Evolutionary conservation across 805 yeast genomes (phyloP).

Genomic region (Ogataea haglerorum): DNA sequence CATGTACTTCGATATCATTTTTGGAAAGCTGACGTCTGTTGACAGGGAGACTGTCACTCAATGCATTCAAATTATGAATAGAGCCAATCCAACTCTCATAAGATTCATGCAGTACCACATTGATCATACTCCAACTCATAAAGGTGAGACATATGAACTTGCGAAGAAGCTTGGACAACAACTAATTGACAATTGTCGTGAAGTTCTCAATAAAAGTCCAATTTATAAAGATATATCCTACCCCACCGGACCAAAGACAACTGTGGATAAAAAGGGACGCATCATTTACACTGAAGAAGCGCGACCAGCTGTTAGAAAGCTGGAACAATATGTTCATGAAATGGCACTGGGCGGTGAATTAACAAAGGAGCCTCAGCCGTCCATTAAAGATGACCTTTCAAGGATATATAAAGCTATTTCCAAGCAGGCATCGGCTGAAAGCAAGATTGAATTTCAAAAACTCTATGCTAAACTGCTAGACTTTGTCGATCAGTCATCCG

Average conservation of each 20-base stretch:
- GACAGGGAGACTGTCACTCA: conserved; percentile 96
- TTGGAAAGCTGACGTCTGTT: conserved; percentile 84
- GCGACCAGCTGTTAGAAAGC: conserved; percentile 87
- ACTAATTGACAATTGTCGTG: conserved; percentile 92
- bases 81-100: conserved; percentile 89
- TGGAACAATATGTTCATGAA: conserved; percentile 91
- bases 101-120: conserved; percentile 95
- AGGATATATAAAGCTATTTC: conserved; percentile 78
- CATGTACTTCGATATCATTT: conserved; percentile 92
- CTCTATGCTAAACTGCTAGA: conserved; percentile 67
- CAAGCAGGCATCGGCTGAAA: conserved; percentile 66
- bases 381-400: conserved; percentile 81
- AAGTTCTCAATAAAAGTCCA: conserved; percentile 73
- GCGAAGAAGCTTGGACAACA: conserved; percentile 90
- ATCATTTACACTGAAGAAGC: conserved; percentile 79
- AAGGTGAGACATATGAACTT: conserved; percentile 89
- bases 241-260: conserved; percentile 94
- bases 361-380: conserved; percentile 66
- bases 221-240: conserved; percentile 92
- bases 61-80: conserved; percentile 96
- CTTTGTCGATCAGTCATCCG: conserved; percentile 65
- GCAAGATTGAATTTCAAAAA: conserved; percentile 67
- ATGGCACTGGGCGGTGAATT: conserved; percentile 94
- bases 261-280: conserved; percentile 84
- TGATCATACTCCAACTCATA: conserved; percentile 77